Evolutionary conservation across 371 early-diverging fungal species (phyloP).

Genomic region (Funneliformis caledonium): DNA sequence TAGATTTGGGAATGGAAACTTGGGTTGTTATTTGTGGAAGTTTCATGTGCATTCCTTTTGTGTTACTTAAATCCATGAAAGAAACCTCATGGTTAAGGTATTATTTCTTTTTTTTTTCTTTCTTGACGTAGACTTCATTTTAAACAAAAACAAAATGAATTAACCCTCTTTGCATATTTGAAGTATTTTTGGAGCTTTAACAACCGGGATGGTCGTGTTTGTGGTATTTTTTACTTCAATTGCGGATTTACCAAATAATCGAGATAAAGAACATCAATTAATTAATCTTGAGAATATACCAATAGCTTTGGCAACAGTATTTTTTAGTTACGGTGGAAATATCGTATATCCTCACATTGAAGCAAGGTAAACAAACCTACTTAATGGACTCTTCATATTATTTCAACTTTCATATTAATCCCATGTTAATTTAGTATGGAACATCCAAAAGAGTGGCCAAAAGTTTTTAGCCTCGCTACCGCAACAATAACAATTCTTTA

Average conservation of each 20-base stretch:
- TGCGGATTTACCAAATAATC: constrained; percentile 27
- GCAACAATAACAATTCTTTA: constrained; percentile 77
- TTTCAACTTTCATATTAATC: constrained; percentile 42
- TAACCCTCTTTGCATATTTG: constrained; percentile 40
- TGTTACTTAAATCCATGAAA: constrained; percentile 69
- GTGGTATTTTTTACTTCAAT: constrained; percentile 40
- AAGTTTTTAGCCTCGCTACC: constrained; percentile 70
- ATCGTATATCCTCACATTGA: constrained; percentile 85
- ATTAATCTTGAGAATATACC: constrained; percentile 63
- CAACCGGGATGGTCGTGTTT: constrained; percentile 59
- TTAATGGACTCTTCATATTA: neutral
- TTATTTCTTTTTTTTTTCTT: neutral
- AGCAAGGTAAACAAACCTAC: constrained; percentile 48
- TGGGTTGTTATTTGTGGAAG: constrained; percentile 72
- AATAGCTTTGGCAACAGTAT: constrained; percentile 65
- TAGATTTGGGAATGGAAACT: constrained; percentile 4
- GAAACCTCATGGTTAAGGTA: constrained; percentile 69
- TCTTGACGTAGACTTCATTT: neutral
- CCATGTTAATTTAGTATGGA: constrained; percentile 87
- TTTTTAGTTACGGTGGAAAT: constrained; percentile 81
- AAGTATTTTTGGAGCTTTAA: constrained; percentile 59
- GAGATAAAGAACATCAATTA: constrained; percentile 47
- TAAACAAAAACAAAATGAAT: neutral
- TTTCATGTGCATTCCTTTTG: constrained; percentile 73
- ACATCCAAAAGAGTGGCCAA: constrained; percentile 74